Base-by-base conservation (phyloP, 306 rosid genomes). In the Delonix regia region DNA sequence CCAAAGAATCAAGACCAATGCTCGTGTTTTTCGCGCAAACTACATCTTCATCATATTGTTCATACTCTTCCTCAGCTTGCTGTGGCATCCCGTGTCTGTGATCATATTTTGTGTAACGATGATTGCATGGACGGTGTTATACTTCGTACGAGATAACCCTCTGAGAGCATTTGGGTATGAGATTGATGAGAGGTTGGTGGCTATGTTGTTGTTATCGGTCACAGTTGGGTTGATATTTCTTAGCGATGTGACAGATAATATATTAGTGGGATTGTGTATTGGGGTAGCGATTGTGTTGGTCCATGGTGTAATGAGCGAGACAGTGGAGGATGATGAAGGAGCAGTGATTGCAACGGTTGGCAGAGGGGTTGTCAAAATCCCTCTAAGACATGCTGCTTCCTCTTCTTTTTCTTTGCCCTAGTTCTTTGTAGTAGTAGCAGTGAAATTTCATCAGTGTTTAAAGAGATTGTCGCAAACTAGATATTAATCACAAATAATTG, bases 371-470 rank as follows among this genome's bases (percentile, higher is more conserved):
- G 39, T 75, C 53, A 89, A 80, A 86, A 79, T 87, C 71, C 90
- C 91, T 76, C 91, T 90, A 7, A 85, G 80, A 83, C 79, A 86
- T 42, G 86, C 94, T 49, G 94, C 86, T 59, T 89, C 97, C 59
- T 82, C 94, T 76, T 93, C 92, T 71, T 90, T 82, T 77, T 73
- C 83, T 67, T 47, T 56, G 79, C 16, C 86, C 14, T 76, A 68
- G n/a, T n/a, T n/a, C n/a, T n/a, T n/a, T n/a, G n/a, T n/a, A n/a
- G 60, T 52, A 41, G 9, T 66, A 53, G 1, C 5, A 5, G 7
- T 39, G 44, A 30, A 44, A 0, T 44, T 44, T 12, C 48, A 4
- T 38, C 41, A 38, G 8, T 38, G 8, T 7, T 11, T 5, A 44
- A 9, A 44, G 13, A 44, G 13, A 38, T 38, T 62, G 42, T 59